A percentile compares a stretch with the other conserved stretches of the same genome.
phyloP scores from a whole-genome alignment of 2,329 filamentous ascomycete genomes.

The Ceratocystis destructans region DNA sequence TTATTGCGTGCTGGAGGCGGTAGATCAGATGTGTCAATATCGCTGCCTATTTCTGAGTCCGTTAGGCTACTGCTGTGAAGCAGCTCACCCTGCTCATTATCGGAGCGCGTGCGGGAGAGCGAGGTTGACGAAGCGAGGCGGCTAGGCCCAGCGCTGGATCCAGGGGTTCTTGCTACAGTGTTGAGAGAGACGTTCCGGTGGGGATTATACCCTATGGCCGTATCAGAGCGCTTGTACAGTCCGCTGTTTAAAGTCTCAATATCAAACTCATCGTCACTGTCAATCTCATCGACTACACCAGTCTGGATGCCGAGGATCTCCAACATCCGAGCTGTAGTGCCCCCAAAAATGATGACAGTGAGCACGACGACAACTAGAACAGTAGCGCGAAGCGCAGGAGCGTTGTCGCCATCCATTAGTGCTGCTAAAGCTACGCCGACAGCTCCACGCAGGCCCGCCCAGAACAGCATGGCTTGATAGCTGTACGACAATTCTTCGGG shows the following conservation, averaged over 20 bases:
- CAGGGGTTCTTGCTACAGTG: conserved; percentile 31
- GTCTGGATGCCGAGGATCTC: conserved; percentile 95
- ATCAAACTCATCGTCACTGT: conserved; percentile 97
- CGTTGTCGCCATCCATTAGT: conserved; percentile 69
- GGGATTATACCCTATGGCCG: conserved; percentile 63
- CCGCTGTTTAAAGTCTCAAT: conserved; percentile 65
- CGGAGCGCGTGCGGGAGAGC: conserved; percentile 41
- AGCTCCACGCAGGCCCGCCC: conserved; percentile 88
- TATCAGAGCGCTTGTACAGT: conserved; percentile 67
- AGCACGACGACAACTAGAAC: conserved; percentile 95
- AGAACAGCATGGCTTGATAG: conserved; percentile 99
- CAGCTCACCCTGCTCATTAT: conserved; percentile 27
- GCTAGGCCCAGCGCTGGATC: conserved; percentile 19
- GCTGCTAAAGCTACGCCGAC: conserved; percentile 91
- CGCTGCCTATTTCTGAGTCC: conserved; percentile 48
- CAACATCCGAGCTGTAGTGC: conserved; percentile 92
- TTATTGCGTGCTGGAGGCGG: conserved; percentile 43
- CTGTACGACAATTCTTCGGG: conserved; percentile 83
- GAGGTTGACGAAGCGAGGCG: conserved; percentile 31
- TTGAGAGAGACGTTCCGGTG: conserved; percentile 48
- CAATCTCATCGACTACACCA: conserved; percentile 89
- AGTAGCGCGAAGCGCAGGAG: conserved; percentile 73
- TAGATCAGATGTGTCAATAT: conserved; percentile 53
- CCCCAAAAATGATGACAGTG: conserved; percentile 97
- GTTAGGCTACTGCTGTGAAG: conserved; percentile 33